Percentiles rank a stretch among this genome's conserved stretches.
These are phyloP conservation scores for Mrakiaceae sp. DNA, from an alignment of 1,284 basidiomycete genomes.

Conservation along the genomic window DNA sequence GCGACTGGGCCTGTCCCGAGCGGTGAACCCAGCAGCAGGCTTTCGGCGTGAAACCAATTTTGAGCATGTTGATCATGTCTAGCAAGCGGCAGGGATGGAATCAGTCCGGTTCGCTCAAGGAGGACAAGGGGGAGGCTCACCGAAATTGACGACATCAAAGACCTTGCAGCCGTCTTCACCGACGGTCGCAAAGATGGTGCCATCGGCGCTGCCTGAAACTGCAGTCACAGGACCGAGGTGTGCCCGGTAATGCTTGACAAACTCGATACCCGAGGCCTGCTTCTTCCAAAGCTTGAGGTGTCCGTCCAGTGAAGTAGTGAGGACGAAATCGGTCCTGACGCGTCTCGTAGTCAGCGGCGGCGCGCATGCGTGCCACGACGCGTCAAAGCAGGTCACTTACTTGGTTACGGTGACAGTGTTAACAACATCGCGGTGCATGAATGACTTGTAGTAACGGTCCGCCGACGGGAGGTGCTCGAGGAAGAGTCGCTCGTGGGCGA, in stretches of 20 bases:
- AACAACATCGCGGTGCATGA: slow-evolving; percentile 93
- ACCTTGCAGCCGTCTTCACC: slow-evolving; percentile 75
- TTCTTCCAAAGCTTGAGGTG: slow-evolving; percentile 99
- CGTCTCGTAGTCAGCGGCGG: background rate
- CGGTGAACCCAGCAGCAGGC: slow-evolving; percentile 89
- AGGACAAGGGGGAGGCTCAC: slow-evolving; percentile 38
- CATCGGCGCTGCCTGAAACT: slow-evolving; percentile 82
- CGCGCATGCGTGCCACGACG: background rate
- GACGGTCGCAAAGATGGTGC: slow-evolving; percentile 79
- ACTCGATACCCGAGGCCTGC: slow-evolving; percentile 81
- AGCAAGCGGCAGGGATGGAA: background rate
- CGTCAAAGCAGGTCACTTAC: slow-evolving; percentile 37
- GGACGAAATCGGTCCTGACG: slow-evolving; percentile 72
- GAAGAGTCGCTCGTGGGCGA: slow-evolving; percentile 71
- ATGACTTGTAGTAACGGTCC: slow-evolving; percentile 91
- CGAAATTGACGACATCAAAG: slow-evolving; percentile 95
- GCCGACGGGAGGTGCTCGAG: slow-evolving; percentile 82
- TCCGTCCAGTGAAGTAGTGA: slow-evolving; percentile 91
- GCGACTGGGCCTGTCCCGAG: slow-evolving; percentile 70
- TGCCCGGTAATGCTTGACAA: slow-evolving; percentile 87
- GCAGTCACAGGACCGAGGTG: slow-evolving; percentile 70
- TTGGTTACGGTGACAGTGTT: slow-evolving; percentile 78
- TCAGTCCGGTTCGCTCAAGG: background rate
- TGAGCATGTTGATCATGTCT: slow-evolving; percentile 99
- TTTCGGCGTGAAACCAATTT: slow-evolving; percentile 70